These are phyloP conservation scores for Conoideocrella luteorostrata DNA, from an alignment of 2,329 filamentous ascomycete species.

Conservation along the genomic window DNA sequence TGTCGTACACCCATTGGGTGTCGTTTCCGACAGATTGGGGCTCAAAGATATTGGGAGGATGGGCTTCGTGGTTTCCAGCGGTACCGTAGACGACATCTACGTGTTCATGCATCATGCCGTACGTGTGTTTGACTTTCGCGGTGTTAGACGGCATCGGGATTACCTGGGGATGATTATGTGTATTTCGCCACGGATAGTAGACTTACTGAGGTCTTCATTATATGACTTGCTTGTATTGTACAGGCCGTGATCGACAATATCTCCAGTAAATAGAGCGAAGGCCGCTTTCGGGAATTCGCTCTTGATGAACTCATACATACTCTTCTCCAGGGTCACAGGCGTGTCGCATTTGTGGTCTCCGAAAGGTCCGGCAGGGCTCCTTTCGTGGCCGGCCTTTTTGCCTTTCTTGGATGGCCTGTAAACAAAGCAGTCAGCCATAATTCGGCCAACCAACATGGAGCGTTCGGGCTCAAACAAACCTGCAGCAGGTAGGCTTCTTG, in stretches of 20 bases:
- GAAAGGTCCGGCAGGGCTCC: conserved; percentile 42
- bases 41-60: conserved; percentile 46
- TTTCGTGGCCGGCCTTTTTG: conserved; percentile 35
- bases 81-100: conserved; percentile 44
- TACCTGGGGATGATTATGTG: too few relatives aligned
- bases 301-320: conserved; percentile 47
- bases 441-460: too few relatives aligned
- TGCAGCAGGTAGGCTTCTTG: conserved; percentile 52
- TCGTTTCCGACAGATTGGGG: conserved; percentile 30
- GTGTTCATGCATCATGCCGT: conserved; percentile 36
- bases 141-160: neutral
- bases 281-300: conserved; percentile 36
- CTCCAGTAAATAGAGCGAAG: conserved; percentile 52
- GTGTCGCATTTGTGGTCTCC: conserved; percentile 48
- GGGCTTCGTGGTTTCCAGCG: conserved; percentile 51
- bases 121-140: conserved; percentile 29
- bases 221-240: conserved; percentile 34
- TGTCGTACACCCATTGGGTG: conserved; percentile 47
- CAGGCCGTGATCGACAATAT: conserved; percentile 46
- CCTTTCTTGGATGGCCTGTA: conserved; percentile 42
- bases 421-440: too few relatives aligned
- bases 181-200: too few relatives aligned
- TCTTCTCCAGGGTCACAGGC: conserved; percentile 42
- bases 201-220: conserved; percentile 23
- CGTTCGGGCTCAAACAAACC: too few relatives aligned